A percentile compares a stretch with the other conserved stretches of the same genome.
Conservation (phyloP, 345 rosid genomes). For the Citrus hindsii region DNA sequence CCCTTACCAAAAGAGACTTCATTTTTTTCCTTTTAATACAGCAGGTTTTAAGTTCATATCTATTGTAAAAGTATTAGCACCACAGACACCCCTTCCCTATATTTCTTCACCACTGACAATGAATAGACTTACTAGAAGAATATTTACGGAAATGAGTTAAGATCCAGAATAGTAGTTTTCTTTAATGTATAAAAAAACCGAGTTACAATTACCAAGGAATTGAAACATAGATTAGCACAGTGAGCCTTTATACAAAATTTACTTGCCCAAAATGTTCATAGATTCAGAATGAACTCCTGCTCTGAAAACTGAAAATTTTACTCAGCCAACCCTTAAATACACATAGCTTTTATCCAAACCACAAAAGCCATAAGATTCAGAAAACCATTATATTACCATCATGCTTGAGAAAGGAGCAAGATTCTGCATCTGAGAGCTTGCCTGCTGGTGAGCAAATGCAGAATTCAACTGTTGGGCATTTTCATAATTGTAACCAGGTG, state of each 20-base stretch:
- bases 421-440: constrained; percentile 70
- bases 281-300: neutral
- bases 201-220: neutral
- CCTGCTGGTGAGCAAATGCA: constrained; percentile 49
- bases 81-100: neutral
- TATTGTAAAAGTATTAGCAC: neutral
- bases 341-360: neutral
- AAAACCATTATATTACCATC: constrained; percentile 49
- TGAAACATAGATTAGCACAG: neutral
- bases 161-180: neutral
- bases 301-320: neutral
- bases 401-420: constrained; percentile 63
- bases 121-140: neutral
- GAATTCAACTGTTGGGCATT: constrained; percentile 57
- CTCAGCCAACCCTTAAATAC: neutral
- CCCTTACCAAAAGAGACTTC: neutral
- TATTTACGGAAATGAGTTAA: neutral
- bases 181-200: neutral
- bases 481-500: constrained; percentile 63
- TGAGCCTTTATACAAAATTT: neutral
- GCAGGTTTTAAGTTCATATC: neutral
- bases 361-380: neutral
- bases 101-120: neutral
- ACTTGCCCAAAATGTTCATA: neutral
- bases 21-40: neutral